phyloP scores from a whole-genome alignment of 176 grass and related monocot genomes.

The Urochloa ruziziensis region DNA sequence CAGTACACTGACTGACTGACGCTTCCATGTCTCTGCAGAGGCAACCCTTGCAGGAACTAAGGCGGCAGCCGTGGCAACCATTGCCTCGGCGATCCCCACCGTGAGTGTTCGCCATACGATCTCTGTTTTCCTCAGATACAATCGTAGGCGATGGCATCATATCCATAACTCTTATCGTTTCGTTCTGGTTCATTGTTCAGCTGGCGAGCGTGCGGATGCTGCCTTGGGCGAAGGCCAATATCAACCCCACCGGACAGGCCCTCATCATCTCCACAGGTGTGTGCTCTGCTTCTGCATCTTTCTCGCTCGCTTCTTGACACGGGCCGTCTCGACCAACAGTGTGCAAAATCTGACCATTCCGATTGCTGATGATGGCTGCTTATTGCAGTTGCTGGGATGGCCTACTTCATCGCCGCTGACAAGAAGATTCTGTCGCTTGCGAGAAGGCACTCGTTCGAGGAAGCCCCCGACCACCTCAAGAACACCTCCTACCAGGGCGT shows the following conservation, averaged over 20 bases:
- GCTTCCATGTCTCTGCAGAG: constrained; percentile 36
- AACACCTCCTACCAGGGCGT: constrained; percentile 39
- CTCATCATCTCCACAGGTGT: constrained; percentile 51
- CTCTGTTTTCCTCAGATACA: background rate
- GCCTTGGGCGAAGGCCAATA: constrained; percentile 61
- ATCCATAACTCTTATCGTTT: background rate
- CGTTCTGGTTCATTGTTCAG: constrained; percentile 16
- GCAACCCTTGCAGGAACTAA: constrained; percentile 62
- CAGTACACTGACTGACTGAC: background rate
- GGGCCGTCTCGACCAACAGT: no score
- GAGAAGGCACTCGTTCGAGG: constrained; percentile 54
- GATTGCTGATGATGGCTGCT: no score
- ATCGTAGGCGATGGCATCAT: background rate
- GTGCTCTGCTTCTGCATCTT: no score
- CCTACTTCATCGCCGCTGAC: constrained; percentile 74
- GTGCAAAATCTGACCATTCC: no score
- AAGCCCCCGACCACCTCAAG: constrained; percentile 22
- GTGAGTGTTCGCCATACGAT: background rate
- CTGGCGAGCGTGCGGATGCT: constrained; percentile 69
- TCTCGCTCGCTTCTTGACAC: no score
- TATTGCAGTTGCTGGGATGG: constrained; percentile 60
- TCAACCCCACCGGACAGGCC: constrained; percentile 66
- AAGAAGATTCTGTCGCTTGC: constrained; percentile 65
- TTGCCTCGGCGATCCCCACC: constrained; percentile 63
- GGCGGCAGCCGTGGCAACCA: constrained; percentile 54